Base-by-base conservation (phyloP, 176 grass and related monocot genomes). In the Poa annua region DNA sequence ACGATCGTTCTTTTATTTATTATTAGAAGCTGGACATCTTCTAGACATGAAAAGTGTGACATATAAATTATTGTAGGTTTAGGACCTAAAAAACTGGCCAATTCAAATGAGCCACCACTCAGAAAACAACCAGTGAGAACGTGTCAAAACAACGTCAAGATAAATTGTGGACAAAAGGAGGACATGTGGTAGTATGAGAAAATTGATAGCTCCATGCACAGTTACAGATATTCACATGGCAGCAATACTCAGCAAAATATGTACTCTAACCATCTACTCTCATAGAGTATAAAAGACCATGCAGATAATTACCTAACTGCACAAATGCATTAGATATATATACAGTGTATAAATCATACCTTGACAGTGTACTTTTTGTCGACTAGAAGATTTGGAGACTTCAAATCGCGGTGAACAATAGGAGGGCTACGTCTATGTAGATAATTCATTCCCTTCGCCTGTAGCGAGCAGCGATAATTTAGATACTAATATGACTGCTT, bases 361-460 rank as follows among this genome's bases (percentile, higher is more conserved):
- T 98, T 98, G 52, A 95, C 96, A 52, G 92, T 98, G 77, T 98
- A 98, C 82, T 98, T 98, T 83, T 91, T 98, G 82, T 98, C 96
- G 50, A 95, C 96, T 48, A 98, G 84, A 93, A 98, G 92, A 95
- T 98, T 98, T 74, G 92, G 96, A 85, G 96, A 98, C 76, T 98
- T 98, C 86, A 98, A 83, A 91, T 98, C 96, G 87, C 96, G 87
- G 56, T 98, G 96, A 88, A 98, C 96, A 85, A 98, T 91, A 76
- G 96, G 96, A 63, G 96, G 92, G 79, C 90, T 95, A 11, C 92
- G 95, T 83, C 78, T 92, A 68, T 98, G 95, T 59, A 98, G 90
- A 92, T 98, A 98, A 56, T 94, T 98, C 95, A 98, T 98, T 86
- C 95, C 95, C 81, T 98, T 98, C 7, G 95, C 95, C 95, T 98